phyloP scores from a whole-genome alignment of 2,329 filamentous ascomycete species.

The Neopestalotiopsis sp. region DNA sequence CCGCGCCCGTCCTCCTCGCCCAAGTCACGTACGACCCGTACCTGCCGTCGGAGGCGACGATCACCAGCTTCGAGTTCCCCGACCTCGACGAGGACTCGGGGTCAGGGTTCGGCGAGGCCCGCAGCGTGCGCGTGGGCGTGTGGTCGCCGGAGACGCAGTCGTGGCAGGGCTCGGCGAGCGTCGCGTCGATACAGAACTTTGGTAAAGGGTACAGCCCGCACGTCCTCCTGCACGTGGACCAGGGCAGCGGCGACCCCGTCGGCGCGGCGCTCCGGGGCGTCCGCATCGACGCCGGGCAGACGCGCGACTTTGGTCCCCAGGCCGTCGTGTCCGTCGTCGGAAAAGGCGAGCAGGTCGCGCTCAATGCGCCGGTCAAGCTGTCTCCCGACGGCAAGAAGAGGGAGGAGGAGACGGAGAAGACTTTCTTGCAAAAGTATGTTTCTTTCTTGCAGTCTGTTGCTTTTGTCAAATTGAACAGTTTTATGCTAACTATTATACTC shows the following conservation, averaged over 20 bases:
- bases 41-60: slow-evolving; percentile 47
- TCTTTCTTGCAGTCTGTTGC: too few relatives aligned
- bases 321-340: slow-evolving; percentile 53
- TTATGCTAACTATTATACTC: slow-evolving; percentile 40
- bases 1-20: slow-evolving; percentile 53
- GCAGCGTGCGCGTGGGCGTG: slow-evolving; percentile 62
- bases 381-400: slow-evolving; percentile 64
- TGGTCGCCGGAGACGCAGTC: slow-evolving; percentile 51
- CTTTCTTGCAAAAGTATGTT: slow-evolving; percentile 69
- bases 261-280: slow-evolving; percentile 61
- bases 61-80: slow-evolving; percentile 62
- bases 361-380: slow-evolving; percentile 69
- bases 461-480: neutral
- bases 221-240: slow-evolving; percentile 57
- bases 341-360: slow-evolving; percentile 58
- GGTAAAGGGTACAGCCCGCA: slow-evolving; percentile 65
- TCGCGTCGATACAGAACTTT: slow-evolving; percentile 62
- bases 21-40: slow-evolving; percentile 59
- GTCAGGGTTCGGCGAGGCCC: slow-evolving; percentile 43
- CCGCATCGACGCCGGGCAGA: slow-evolving; percentile 66
- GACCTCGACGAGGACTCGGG: slow-evolving; percentile 45
- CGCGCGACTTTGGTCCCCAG: slow-evolving; percentile 68
- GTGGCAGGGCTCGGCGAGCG: slow-evolving; percentile 62
- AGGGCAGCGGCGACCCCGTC: slow-evolving; percentile 46
- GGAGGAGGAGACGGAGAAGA: slow-evolving; percentile 63